These are phyloP conservation scores for Boletus rubroflammeus DNA, from an alignment of 768 basidiomycete species.

Conservation along the genomic window DNA sequence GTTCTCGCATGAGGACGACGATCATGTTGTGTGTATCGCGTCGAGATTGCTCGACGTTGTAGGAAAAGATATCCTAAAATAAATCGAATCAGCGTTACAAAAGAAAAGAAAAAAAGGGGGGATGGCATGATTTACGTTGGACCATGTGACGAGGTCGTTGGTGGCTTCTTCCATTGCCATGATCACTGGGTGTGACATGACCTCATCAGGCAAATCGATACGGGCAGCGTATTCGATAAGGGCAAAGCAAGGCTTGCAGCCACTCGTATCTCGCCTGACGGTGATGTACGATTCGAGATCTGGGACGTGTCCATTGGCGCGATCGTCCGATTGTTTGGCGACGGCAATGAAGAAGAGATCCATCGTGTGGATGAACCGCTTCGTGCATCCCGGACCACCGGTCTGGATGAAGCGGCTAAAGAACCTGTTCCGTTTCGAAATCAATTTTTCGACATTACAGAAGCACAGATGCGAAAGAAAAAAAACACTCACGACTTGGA, in stretches of 20 bases:
- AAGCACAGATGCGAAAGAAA: not conserved
- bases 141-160: conserved; percentile 52
- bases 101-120: not conserved
- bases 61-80: conserved; percentile 67
- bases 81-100: not conserved
- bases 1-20: conserved; percentile 61
- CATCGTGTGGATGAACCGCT: conserved; percentile 40
- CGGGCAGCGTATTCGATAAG: conserved; percentile 52
- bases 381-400: conserved; percentile 38
- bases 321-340: conserved; percentile 42
- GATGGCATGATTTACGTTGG: conserved; percentile 31
- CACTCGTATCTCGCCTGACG: conserved; percentile 53
- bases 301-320: conserved; percentile 35
- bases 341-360: conserved; percentile 42
- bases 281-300: conserved; percentile 51
- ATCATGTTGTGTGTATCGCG: conserved; percentile 73
- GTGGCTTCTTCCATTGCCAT: conserved; percentile 43
- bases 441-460: not conserved
- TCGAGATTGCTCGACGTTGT: conserved; percentile 70
- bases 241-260: conserved; percentile 47
- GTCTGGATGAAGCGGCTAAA: conserved; percentile 37
- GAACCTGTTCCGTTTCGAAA: conserved; percentile 27
- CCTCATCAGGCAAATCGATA: conserved; percentile 52
- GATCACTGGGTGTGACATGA: conserved; percentile 50
- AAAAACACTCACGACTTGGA: conserved; percentile 32